Percentiles rank a stretch among this genome's conserved stretches.
phyloP scores from a whole-genome alignment of 2,329 filamentous ascomycete species.

The Niveomyces coronatus region DNA sequence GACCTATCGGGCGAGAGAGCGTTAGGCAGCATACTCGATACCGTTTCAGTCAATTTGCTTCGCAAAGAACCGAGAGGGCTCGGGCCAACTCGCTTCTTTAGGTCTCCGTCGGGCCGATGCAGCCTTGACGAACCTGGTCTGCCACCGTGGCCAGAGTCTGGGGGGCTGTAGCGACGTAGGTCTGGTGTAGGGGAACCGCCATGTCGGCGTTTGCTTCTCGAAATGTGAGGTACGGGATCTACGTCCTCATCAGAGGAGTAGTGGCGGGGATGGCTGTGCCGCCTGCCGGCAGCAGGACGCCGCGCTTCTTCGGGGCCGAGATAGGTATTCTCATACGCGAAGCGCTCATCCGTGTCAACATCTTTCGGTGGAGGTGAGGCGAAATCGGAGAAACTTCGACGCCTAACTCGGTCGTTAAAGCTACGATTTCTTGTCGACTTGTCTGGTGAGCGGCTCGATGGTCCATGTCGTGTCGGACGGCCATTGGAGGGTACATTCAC shows the following conservation, averaged over 20 bases:
- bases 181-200: conserved; percentile 9
- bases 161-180: conserved; percentile 8
- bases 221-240: conserved; percentile 20
- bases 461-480: conserved; percentile 20
- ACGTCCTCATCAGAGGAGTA: conserved; percentile 31
- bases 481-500: conserved; percentile 31
- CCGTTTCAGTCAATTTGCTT: conserved; percentile 35
- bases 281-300: conserved; percentile 23
- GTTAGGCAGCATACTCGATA: conserved; percentile 32
- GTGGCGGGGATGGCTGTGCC: conserved; percentile 40
- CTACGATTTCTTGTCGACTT: conserved; percentile 24
- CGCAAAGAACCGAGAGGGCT: conserved; percentile 30
- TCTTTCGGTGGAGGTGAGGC: conserved; percentile 26
- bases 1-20: conserved; percentile 24
- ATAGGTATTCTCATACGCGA: conserved; percentile 20
- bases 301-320: conserved; percentile 25
- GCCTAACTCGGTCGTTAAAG: conserved; percentile 31
- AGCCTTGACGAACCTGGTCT: conserved; percentile 20
- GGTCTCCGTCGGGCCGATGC: conserved; percentile 28
- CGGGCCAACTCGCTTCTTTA: conserved; percentile 24
- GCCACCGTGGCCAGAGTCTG: conserved; percentile 12
- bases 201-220: conserved; percentile 14
- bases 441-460: conserved; percentile 24
- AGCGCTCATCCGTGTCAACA: conserved; percentile 14
- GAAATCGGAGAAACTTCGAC: conserved; percentile 43